These are phyloP conservation scores for Fusarium guadeloupense DNA, from an alignment of 2,329 filamentous ascomycete species.

Conservation along the genomic window DNA sequence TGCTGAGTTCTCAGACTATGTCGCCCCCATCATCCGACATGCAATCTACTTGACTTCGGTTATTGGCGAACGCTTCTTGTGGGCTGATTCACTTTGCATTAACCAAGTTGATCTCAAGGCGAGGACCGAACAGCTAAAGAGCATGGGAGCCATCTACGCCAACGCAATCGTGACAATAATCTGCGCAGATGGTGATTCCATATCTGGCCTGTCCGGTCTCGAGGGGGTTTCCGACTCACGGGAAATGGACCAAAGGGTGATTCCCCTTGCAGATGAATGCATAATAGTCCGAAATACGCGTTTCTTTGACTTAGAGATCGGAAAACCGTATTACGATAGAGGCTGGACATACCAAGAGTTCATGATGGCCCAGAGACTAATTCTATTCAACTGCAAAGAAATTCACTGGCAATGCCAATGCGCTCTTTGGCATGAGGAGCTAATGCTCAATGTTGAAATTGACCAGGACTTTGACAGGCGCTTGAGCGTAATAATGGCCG, in stretches of 20 bases:
- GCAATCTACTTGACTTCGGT: constrained; percentile 1
- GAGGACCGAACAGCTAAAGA: not conserved
- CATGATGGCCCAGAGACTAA: not conserved
- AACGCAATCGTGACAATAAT: constrained; percentile 3
- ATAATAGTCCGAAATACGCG: not conserved
- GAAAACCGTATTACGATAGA: constrained; percentile 5
- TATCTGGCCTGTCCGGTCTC: not conserved
- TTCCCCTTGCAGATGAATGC: constrained; percentile 3
- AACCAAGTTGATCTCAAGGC: rapidly evolving
- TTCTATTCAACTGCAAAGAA: not conserved
- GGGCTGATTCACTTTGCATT: constrained; percentile 11
- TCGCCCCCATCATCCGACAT: not conserved
- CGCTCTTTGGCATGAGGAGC: constrained; percentile 9
- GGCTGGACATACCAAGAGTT: constrained; percentile 22
- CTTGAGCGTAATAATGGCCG: not conserved
- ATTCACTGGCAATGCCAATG: constrained; percentile 21
- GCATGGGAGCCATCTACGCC: constrained; percentile 13
- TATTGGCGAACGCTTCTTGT: constrained; percentile 3
- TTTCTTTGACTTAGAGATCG: not conserved
- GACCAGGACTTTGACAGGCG: not conserved
- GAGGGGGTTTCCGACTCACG: not conserved
- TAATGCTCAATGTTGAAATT: rapidly evolving
- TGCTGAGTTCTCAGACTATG: not conserved
- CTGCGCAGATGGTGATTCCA: constrained; percentile 1
- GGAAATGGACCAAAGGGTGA: not conserved